Base-by-base conservation (phyloP, 148 eudicot species). In the Vaccinium darrowii region DNA sequence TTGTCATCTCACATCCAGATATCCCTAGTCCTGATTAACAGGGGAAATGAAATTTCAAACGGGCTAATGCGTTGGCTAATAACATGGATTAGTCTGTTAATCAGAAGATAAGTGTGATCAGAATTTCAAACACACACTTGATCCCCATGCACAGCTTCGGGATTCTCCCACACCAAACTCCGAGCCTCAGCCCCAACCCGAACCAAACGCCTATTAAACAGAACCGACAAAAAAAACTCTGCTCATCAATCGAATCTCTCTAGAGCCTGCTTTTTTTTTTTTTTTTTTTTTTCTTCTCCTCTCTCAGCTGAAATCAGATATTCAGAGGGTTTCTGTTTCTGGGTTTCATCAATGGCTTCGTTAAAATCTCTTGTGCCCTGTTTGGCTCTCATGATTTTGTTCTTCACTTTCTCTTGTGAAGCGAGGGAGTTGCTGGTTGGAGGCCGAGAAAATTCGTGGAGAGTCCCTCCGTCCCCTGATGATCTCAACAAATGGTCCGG, bases 391-490 rank as follows among this genome's bases (percentile, higher is more conserved):
- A 1, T 69, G 63, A 15, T 84, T 62, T 50, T 67, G 8, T 3
- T 79, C 13, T 30, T 60, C 71, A 33, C 77, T 33, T 43, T 74
- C n/a, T 83, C 86, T 27, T 69, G 8, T 14, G 88, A 87, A 39
- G 86, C 88, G 30, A 80, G 73, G 51, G 89, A 85, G 14, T 81
- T 89, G 43, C 60, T 25, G 33, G 85, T 89, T 3, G 88, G 84
- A 60, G 86, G 85, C 47, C 82, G 43, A 23, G 76, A 80, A 39
- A 79, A 51, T 72, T 76, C 86, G 0, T 89, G 91, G 91, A 52
- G 79, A 57, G 78, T 89, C 60, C 91, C 91, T 0, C 58, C 88
- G 1, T 89, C 87, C 16, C 85, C 83, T 23, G 84, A 89, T 73
- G 85, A 53, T 7, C 72, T 83, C 82, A 85, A 76, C 77, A 79